Evolutionary conservation across 345 rosid genomes (phyloP).

Genomic region (Boechera divaricarpa): DNA sequence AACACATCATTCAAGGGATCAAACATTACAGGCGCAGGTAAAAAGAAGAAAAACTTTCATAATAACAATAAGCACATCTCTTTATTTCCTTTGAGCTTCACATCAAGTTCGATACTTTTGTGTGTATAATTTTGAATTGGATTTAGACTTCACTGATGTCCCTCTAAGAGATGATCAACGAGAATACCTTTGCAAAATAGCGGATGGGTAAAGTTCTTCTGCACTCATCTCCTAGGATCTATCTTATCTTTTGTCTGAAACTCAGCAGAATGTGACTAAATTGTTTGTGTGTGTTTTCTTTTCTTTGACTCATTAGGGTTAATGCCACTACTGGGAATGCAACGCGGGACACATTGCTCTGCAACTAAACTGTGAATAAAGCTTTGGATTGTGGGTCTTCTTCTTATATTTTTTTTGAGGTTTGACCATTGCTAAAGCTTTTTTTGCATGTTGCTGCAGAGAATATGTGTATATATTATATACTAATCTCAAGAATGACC

Average conservation of each 20-base stretch:
- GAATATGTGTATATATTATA: constrained; percentile 7
- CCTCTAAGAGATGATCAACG: constrained; percentile 92
- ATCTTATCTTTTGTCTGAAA: background rate
- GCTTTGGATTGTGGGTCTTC: constrained; percentile 21
- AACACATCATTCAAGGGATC: constrained; percentile 97
- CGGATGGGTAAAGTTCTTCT: constrained; percentile 65
- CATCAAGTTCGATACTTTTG: constrained; percentile 2
- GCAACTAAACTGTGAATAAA: constrained; percentile 54
- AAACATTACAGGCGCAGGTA: constrained; percentile 86
- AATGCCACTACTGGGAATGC: constrained; percentile 79
- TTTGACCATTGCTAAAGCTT: constrained; percentile 17
- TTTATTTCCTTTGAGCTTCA: constrained; percentile 14
- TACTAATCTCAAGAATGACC: constrained; percentile 19
- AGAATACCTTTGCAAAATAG: constrained; percentile 81
- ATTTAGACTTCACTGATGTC: constrained; percentile 91
- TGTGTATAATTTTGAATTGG: constrained; percentile 6
- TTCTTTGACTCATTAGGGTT: constrained; percentile 52
- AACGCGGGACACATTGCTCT: constrained; percentile 81
- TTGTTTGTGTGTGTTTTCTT: background rate
- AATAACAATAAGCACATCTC: constrained; percentile 7
- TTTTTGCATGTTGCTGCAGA: constrained; percentile 18
- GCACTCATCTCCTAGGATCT: constrained; percentile 15
- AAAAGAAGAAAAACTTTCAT: constrained; percentile 3
- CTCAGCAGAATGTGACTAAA: background rate
- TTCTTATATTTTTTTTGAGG: background rate